Evolutionary conservation across 1,284 basidiomycete genomes (phyloP).

Genomic region (Neonothopanus nambi): DNA sequence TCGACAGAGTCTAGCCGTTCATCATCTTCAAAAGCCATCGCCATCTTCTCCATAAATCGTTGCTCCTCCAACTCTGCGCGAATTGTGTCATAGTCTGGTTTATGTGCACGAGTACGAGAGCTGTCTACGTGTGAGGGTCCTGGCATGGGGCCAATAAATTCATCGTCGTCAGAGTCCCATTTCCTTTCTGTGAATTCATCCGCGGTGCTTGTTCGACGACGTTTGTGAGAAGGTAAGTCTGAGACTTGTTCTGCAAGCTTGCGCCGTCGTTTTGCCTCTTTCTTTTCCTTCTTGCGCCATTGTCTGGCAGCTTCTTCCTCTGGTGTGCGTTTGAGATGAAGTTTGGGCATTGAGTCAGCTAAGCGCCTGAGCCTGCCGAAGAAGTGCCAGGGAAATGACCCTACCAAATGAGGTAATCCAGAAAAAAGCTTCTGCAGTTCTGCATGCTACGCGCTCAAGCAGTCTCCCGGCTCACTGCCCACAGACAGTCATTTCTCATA

Average conservation of each 20-base stretch:
- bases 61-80: conserved; percentile 59
- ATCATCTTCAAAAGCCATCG: conserved; percentile 67
- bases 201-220: conserved; percentile 17
- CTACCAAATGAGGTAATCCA: no score
- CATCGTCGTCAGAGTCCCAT: conserved; percentile 35
- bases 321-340: conserved; percentile 71
- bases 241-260: conserved; percentile 12
- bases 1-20: conserved; percentile 64
- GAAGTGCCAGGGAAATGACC: neutral
- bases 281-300: conserved; percentile 41
- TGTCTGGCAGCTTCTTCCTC: conserved; percentile 62
- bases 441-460: conserved; percentile 8
- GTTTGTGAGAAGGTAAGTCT: conserved; percentile 25
- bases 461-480: conserved; percentile 8
- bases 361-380: neutral
- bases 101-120: conserved; percentile 25
- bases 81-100: conserved; percentile 50
- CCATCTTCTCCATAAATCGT: conserved; percentile 69
- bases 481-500: neutral
- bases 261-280: conserved; percentile 26
- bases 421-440: no score
- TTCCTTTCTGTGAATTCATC: conserved; percentile 23
- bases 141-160: conserved; percentile 26
- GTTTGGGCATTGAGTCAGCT: conserved; percentile 50
- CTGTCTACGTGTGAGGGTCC: conserved; percentile 10